Base-by-base conservation (phyloP, 495 filamentous ascomycete genomes). In the Neurospora terricola region DNA sequence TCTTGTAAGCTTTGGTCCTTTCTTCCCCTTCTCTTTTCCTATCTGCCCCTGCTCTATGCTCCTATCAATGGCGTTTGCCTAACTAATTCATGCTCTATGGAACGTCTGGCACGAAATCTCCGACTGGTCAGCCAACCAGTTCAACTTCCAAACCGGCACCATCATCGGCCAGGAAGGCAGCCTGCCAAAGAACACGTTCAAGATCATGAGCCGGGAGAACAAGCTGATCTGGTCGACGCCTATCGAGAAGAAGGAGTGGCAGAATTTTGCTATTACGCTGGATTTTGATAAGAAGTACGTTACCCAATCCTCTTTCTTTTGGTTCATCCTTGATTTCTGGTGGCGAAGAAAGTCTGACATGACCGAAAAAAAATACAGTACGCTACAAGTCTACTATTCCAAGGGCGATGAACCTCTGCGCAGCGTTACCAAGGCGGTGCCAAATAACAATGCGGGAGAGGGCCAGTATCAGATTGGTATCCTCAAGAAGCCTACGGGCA, bases 141-240 rank as follows among this genome's bases (percentile, higher is more conserved):
- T 87, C 81, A 87, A 87, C 69, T 83, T 89, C 73, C 82, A 88
- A 77, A 77, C 81, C 3, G 87, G 87, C 71, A 81, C 83, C 14
- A 82, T 87, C 75, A 78, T 86, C 68, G 82, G 83, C 70, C 90
- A 93, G 87, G 89, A 90, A 21, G 89, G 89, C 77, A 14, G 5
- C 5, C 86, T 97, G 86, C 90, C 91, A 16, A 93, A 93, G 82
- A 94, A 96, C 75, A 94, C 92, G 0, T 97, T 93, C 78, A 86
- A 87, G 78, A 76, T 87, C 16, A 75, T 87, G 14, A 79, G 85
- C 78, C 81, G 84, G 12, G 75, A 82, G 72, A 86, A 86, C 79
- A 78, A 79, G 72, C 78, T 84, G 77, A 76, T 87, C 54, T 87
- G 84, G 83, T 82, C 82, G 69, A 85, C 82, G 3, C 75, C 80